phyloP scores from a whole-genome alignment of 2,329 filamentous ascomycete genomes.

The Ceratocystis variospora region DNA sequence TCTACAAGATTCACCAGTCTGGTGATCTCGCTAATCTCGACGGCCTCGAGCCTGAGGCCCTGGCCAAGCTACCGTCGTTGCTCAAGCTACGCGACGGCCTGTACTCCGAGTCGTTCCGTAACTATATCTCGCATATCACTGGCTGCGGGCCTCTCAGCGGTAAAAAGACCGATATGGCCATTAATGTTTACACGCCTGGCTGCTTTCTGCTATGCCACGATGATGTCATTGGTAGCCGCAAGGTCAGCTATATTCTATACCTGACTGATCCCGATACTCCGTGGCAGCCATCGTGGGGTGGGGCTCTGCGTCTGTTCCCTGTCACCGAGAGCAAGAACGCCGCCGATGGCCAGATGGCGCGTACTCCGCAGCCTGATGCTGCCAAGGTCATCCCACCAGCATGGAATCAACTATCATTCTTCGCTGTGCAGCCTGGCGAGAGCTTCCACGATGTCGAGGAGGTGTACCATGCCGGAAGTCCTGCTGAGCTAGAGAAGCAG shows the following conservation, averaged over 20 bases:
- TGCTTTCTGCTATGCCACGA: conserved; percentile 95
- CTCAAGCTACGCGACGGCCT: conserved; percentile 83
- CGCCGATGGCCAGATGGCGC: conserved; percentile 58
- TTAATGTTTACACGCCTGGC: conserved; percentile 94
- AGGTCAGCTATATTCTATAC: conserved; percentile 95
- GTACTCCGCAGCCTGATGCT: conserved; percentile 65
- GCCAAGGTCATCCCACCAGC: conserved; percentile 78
- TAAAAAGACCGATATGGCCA: conserved; percentile 95
- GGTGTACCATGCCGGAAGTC: conserved; percentile 60
- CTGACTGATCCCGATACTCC: conserved; percentile 80
- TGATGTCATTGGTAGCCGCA: conserved; percentile 93
- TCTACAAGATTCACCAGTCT: conserved; percentile 98
- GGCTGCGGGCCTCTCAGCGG: conserved; percentile 77
- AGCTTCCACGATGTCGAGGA: conserved; percentile 99
- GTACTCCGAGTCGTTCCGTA: conserved; percentile 79
- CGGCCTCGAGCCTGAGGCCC: conserved; percentile 73
- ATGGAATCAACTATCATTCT: conserved; percentile 97
- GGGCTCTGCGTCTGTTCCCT: conserved; percentile 78
- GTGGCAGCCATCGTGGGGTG: conserved; percentile 88
- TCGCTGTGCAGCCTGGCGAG: conserved; percentile 93
- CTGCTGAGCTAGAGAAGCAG: conserved; percentile 49
- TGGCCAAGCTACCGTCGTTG: conserved; percentile 78
- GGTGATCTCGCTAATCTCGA: conserved; percentile 94
- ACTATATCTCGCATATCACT: conserved; percentile 78
- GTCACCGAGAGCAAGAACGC: conserved; percentile 45